Base-by-base conservation (phyloP, 805 yeast species). In the Saccharomycopsis sp. region DNA sequence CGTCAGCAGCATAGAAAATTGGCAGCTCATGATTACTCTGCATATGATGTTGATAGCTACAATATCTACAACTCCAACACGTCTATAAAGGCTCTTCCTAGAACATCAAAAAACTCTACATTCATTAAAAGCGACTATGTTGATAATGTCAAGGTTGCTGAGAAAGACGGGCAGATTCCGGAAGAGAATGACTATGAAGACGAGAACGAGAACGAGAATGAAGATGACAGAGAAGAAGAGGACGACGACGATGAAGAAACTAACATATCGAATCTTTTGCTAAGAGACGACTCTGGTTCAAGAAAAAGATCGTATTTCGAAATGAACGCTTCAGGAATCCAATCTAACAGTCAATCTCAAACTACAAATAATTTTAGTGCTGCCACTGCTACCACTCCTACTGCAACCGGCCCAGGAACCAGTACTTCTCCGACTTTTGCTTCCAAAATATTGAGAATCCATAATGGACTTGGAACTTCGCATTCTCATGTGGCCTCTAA, bases 381-480 rank as follows among this genome's bases (percentile, higher is more conserved):
- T 15, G 22, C 38, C 20, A 52, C 60, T 12, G 52, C 58, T 42
- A 52, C 51, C 17, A 9, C 58, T 53, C 25, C 50, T 52, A 29
- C 58, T 53, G 44, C 63, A 54, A 44, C 57, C 50, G 15, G 49
- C 44, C 20, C 58, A 24, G 20, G 17, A 15, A 25, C 25, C 15
- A 23, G 20, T n/a, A 52, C 17, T n/a, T 15, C 38, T 14, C 34
- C 35, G 5, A n/a, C 25, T 52, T 15, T 14, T 52, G 9, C 17
- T 5, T 12, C 78, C 76, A 44, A 44, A 17, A 19, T 44, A 44
- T 44, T 44, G 49, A 44, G 22, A 2, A 72, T 69, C 14, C 81
- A 81, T 12, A 84, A 84, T 66, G 88, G 89, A 0, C 68, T 83
- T 41, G 87, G 85, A 0, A 86, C 89, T 2, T 74, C 80, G 23